Conservation (phyloP, 2,329 filamentous ascomycete genomes). For the Magnaporthiopsis incrustans region DNA sequence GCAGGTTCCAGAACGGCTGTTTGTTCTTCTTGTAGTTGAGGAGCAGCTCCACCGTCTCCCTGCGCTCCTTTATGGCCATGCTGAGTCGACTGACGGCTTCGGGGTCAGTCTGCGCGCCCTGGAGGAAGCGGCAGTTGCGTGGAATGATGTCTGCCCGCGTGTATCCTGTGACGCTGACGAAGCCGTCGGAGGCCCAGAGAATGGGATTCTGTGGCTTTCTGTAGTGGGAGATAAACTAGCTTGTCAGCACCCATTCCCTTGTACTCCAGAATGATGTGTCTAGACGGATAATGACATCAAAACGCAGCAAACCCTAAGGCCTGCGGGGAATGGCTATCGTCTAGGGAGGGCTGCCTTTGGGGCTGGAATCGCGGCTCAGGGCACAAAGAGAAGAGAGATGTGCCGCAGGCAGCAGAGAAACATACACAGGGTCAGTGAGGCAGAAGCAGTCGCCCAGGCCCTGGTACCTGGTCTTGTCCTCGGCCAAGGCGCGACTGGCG, state of each 20-base stretch:
- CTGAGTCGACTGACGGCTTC: conserved; percentile 29
- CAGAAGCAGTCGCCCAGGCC: conserved; percentile 53
- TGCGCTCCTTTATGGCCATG: conserved; percentile 25
- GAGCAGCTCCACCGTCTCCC: conserved; percentile 35
- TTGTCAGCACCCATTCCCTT: background rate
- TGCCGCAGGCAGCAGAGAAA: background rate
- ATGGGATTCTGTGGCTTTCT: conserved; percentile 41
- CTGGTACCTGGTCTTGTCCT: conserved; percentile 32
- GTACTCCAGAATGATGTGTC: no score
- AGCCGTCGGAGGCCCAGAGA: conserved; percentile 40
- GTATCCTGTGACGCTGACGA: conserved; percentile 40
- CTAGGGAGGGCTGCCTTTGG: no score
- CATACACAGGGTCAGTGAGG: conserved; percentile 37
- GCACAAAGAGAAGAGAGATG: background rate
- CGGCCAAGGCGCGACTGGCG: conserved; percentile 19
- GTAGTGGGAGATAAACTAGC: background rate
- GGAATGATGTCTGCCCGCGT: conserved; percentile 34
- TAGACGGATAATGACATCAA: no score
- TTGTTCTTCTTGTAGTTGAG: conserved; percentile 41
- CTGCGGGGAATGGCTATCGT: no score
- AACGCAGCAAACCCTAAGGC: no score
- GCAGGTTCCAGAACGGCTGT: conserved; percentile 46
- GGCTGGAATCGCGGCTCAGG: no score
- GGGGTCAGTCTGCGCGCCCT: conserved; percentile 31
- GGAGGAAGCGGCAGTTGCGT: conserved; percentile 41